phyloP scores from a whole-genome alignment of 2,329 filamentous ascomycete genomes.

The Aspergillus caelatus region DNA sequence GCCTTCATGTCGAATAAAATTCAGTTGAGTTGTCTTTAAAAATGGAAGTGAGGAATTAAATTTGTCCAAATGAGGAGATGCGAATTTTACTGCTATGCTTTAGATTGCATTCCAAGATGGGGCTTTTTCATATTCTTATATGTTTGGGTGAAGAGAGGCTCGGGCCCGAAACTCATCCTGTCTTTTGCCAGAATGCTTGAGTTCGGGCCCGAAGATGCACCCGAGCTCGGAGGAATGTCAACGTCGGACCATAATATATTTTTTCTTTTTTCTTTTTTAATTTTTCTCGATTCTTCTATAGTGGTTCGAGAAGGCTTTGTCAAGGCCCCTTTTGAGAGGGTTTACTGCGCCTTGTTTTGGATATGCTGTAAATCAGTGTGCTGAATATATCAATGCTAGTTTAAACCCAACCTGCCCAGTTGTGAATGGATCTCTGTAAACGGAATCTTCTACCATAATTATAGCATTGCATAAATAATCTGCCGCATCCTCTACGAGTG shows the following conservation, averaged over 20 bases:
- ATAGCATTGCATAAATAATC: no score
- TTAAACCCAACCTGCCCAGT: no score
- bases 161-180: not conserved
- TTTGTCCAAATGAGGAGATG: not conserved
- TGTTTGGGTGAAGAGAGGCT: not conserved
- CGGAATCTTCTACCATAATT: no score
- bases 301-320: no score
- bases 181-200: not conserved
- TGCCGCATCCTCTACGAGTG: no score
- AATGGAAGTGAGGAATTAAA: not conserved
- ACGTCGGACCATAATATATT: constrained; percentile 27
- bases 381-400: no score
- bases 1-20: not conserved
- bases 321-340: no score
- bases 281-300: no score
- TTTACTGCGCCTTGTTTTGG: no score
- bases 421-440: no score
- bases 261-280: no score
- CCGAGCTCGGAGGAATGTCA: constrained; percentile 50
- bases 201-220: not conserved
- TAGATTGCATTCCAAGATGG: not conserved
- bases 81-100: not conserved
- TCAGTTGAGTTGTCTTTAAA: not conserved
- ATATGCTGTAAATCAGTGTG: no score
- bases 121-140: not conserved